These are phyloP conservation scores for Ganoderma meredithae DNA, from an alignment of 1,284 basidiomycete species.

Conservation along the genomic window DNA sequence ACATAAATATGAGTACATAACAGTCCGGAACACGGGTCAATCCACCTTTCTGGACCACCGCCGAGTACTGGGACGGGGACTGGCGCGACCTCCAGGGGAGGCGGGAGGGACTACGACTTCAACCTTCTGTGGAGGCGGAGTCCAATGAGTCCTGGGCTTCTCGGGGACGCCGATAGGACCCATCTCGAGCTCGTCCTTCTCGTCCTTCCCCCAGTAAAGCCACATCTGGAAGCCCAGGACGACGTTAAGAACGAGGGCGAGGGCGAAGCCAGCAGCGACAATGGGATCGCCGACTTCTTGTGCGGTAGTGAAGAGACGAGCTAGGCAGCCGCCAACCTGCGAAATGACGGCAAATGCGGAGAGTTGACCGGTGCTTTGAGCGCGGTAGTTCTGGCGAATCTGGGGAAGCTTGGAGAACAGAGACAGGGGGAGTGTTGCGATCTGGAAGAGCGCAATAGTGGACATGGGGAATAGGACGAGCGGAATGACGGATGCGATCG, in stretches of 20 bases:
- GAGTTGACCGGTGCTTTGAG: constrained; percentile 87
- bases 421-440: constrained; percentile 84
- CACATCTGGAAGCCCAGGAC: constrained; percentile 85
- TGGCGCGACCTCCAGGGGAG: constrained; percentile 41
- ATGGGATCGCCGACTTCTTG: constrained; percentile 86
- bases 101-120: constrained; percentile 51
- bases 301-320: constrained; percentile 88
- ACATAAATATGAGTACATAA: neutral
- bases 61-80: constrained; percentile 55
- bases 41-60: constrained; percentile 80
- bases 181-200: constrained; percentile 43
- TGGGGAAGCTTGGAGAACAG: constrained; percentile 89
- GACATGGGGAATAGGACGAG: constrained; percentile 60
- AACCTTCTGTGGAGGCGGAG: constrained; percentile 44
- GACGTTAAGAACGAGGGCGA: constrained; percentile 82
- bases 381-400: constrained; percentile 79
- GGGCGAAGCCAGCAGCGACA: constrained; percentile 81
- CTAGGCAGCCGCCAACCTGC: constrained; percentile 85
- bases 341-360: constrained; percentile 89
- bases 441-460: constrained; percentile 71
- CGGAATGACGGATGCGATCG: constrained; percentile 50
- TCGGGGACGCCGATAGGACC: constrained; percentile 31
- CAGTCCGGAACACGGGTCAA: constrained; percentile 11
- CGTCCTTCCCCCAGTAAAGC: constrained; percentile 78
- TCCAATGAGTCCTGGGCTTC: constrained; percentile 41